These are phyloP conservation scores for Codiaeum variegatum DNA, from an alignment of 441 rosid genomes.

Conservation along the genomic window DNA sequence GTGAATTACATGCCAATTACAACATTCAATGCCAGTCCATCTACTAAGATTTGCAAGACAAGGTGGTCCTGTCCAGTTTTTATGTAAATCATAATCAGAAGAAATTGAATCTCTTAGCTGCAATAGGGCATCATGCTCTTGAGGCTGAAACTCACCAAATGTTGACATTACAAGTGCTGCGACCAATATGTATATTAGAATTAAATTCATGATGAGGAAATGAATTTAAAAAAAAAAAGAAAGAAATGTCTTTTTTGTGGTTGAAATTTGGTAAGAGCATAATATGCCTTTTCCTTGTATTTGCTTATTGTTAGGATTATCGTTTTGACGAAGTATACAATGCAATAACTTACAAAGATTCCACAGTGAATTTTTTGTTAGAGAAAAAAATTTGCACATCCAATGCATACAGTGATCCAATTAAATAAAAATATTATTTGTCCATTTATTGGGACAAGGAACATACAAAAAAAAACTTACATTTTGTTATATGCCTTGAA, in stretches of 20 bases:
- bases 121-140: constrained; percentile 38
- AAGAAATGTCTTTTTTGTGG: not conserved
- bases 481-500: too few relatives aligned
- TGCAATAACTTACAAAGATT: constrained; percentile 7
- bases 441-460: too few relatives aligned
- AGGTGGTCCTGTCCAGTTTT: constrained; percentile 53
- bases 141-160: constrained; percentile 22
- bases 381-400: too few relatives aligned
- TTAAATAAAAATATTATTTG: too few relatives aligned
- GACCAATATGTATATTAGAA: not conserved
- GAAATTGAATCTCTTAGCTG: constrained; percentile 36
- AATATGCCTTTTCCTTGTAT: not conserved
- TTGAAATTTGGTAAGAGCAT: not conserved
- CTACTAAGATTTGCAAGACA: constrained; percentile 32
- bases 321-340: constrained; percentile 27
- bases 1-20: constrained; percentile 37
- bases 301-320: constrained; percentile 6
- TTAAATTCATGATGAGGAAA: constrained; percentile 19
- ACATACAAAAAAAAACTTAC: too few relatives aligned
- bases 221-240: not conserved
- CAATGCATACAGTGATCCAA: too few relatives aligned
- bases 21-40: constrained; percentile 52
- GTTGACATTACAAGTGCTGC: not conserved
- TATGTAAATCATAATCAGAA: constrained; percentile 30
- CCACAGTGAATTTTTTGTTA: not conserved